Evolutionary conservation across 352 stramenopile species (phyloP).

Genomic region (Aphanomyces astaci): DNA sequence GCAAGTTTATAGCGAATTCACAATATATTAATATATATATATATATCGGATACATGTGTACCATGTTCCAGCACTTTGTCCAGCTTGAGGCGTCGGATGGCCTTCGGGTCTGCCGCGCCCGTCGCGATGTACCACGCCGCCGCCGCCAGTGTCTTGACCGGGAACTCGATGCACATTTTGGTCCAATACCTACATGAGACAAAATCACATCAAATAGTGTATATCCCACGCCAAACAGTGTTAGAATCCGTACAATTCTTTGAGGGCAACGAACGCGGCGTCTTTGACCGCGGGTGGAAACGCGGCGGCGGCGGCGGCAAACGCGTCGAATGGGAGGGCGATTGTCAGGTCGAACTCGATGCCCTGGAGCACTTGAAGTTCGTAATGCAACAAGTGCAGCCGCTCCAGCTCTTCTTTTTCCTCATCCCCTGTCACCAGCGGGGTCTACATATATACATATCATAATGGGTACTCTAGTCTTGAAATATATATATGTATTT

Average conservation of each 20-base stretch:
- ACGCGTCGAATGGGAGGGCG: constrained; percentile 67
- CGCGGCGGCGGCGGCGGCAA: constrained; percentile 48
- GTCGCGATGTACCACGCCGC: constrained; percentile 16
- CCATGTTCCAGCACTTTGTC: neutral
- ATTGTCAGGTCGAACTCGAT: constrained; percentile 75
- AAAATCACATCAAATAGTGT: neutral
- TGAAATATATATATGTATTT: no score
- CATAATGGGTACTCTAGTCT: no score
- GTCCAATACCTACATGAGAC: constrained; percentile 1
- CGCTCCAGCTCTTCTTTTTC: constrained; percentile 81
- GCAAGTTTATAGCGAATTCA: no score
- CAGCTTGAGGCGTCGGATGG: neutral
- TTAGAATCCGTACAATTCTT: neutral
- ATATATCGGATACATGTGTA: no score
- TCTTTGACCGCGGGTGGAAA: constrained; percentile 35
- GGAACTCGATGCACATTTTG: constrained; percentile 19
- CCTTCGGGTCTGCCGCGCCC: neutral
- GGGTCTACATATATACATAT: no score
- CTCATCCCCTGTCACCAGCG: constrained; percentile 62
- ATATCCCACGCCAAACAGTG: neutral
- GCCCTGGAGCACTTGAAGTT: constrained; percentile 74
- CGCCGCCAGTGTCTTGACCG: neutral
- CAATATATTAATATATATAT: no score
- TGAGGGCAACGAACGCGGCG: neutral
- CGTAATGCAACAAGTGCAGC: constrained; percentile 77